phyloP scores from a whole-genome alignment of 345 rosid species.

The Populus euphratica region DNA sequence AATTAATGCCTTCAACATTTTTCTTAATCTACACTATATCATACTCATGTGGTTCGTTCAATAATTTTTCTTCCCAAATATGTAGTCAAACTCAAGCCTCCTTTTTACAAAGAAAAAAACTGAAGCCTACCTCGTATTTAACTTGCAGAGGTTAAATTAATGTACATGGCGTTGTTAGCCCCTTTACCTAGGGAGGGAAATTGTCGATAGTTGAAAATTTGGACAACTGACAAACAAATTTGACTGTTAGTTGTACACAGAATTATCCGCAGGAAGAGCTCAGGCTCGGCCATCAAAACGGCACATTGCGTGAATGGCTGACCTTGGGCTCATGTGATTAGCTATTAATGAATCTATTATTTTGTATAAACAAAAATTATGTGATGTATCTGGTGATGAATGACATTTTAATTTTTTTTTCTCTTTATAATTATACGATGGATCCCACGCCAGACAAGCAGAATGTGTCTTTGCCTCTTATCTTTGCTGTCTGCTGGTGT shows the following conservation, averaged over 20 bases:
- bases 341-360: background rate
- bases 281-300: constrained; percentile 4
- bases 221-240: background rate
- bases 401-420: background rate
- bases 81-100: background rate
- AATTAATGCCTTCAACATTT: background rate
- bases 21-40: background rate
- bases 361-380: background rate
- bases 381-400: background rate
- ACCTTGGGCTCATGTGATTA: constrained; percentile 4
- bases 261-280: background rate
- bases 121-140: background rate
- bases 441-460: background rate
- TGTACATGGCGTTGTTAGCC: background rate
- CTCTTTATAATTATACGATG: background rate
- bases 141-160: background rate
- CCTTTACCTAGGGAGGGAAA: background rate
- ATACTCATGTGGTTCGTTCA: no score
- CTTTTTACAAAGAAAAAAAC: background rate
- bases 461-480: background rate
- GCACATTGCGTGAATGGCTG: constrained; percentile 3
- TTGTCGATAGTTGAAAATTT: background rate
- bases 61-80: background rate
- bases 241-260: background rate
- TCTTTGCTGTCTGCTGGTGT: background rate